Evolutionary conservation across 73 alveolate species (phyloP).

Genomic region (Tetrahymena elliotti): DNA sequence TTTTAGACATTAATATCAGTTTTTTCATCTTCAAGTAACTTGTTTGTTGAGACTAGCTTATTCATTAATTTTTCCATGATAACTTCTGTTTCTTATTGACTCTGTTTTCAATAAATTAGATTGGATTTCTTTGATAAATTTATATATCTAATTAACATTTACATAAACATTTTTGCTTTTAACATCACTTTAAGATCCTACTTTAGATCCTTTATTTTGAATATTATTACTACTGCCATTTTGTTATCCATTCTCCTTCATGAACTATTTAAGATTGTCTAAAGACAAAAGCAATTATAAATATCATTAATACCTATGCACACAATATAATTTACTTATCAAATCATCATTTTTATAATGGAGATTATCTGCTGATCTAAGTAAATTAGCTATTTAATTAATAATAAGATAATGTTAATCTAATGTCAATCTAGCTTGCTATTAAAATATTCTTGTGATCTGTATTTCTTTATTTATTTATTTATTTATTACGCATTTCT

Average conservation of each 20-base stretch:
- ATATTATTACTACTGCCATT: not conserved
- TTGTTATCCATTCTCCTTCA: not conserved
- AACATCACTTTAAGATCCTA: not conserved
- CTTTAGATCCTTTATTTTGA: not conserved
- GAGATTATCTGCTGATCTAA: not conserved
- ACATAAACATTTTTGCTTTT: not conserved
- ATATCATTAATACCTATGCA: not conserved
- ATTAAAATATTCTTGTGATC: not conserved
- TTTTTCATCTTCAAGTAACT: constrained; percentile 59
- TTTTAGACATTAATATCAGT: constrained; percentile 60
- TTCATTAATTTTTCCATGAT: constrained; percentile 85
- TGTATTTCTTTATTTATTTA: not conserved
- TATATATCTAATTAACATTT: not conserved
- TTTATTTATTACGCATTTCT: not conserved
- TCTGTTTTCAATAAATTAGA: not conserved
- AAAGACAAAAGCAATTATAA: not conserved
- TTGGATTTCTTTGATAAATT: too few species aligned
- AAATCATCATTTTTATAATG: not conserved
- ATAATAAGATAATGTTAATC: too few species aligned
- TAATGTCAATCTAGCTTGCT: too few species aligned
- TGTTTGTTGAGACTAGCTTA: constrained; percentile 63
- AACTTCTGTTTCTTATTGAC: constrained; percentile 64
- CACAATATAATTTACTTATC: not conserved
- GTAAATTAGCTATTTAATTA: not conserved
- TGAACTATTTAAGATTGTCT: not conserved